Percentiles rank a stretch among this genome's conserved stretches.
Conservation (phyloP, 805 yeast genomes). For the Suhomyces prunicola region DNA sequence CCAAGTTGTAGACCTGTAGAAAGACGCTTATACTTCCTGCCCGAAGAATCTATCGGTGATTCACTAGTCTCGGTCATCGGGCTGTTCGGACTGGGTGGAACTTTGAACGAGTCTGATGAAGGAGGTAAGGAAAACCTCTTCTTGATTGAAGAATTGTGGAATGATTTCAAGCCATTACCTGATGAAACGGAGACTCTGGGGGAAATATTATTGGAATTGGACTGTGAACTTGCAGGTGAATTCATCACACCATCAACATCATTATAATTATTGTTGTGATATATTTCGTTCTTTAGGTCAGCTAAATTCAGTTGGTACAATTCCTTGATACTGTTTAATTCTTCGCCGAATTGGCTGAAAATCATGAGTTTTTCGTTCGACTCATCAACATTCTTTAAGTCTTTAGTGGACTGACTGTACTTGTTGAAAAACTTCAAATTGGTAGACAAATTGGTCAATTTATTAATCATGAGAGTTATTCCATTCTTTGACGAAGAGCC, state of each 20-base stretch:
- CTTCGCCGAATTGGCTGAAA: slow-evolving; percentile 34
- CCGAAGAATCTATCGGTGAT: slow-evolving; percentile 13
- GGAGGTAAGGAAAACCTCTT: slow-evolving; percentile 23
- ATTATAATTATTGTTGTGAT: slow-evolving; percentile 5
- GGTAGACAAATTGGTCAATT: slow-evolving; percentile 29
- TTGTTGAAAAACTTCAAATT: slow-evolving; percentile 37
- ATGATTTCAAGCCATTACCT: slow-evolving; percentile 25
- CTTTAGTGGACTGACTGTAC: slow-evolving; percentile 31
- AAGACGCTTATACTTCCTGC: slow-evolving; percentile 26
- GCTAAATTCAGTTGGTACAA: slow-evolving; percentile 27
- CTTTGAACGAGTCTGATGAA: slow-evolving; percentile 1
- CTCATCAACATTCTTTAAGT: slow-evolving; percentile 27
- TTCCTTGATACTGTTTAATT: slow-evolving; percentile 25
- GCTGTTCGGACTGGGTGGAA: neutral
- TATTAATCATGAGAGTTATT: slow-evolving; percentile 26
- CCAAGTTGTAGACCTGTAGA: slow-evolving; percentile 39
- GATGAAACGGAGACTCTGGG: slow-evolving; percentile 8
- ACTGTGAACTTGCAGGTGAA: slow-evolving; percentile 9
- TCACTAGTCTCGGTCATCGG: slow-evolving; percentile 3
- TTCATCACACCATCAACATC: neutral
- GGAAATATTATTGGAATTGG: slow-evolving; percentile 3
- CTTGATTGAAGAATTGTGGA: slow-evolving; percentile 30
- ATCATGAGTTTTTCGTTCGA: slow-evolving; percentile 35
- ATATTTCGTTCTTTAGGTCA: slow-evolving; percentile 22
- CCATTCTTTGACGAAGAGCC: slow-evolving; percentile 4